Conservation (phyloP, 306 rosid species). For the Geum urbanum region DNA sequence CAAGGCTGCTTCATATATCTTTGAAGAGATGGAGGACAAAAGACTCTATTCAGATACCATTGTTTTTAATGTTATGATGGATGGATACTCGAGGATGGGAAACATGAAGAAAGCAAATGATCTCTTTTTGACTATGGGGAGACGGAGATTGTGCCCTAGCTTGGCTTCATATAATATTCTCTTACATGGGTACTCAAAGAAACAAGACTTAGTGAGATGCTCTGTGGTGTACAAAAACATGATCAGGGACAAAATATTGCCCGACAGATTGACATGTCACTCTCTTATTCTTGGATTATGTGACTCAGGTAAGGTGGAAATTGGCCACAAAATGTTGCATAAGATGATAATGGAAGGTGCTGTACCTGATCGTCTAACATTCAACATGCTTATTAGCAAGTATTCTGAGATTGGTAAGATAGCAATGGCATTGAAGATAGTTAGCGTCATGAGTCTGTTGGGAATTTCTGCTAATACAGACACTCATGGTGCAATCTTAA, state of each 20-base stretch:
- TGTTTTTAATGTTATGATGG: constrained; percentile 47
- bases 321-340: constrained; percentile 59
- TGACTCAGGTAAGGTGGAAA: constrained; percentile 46
- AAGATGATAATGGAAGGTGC: constrained; percentile 44
- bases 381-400: constrained; percentile 57
- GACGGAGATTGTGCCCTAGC: constrained; percentile 39
- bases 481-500: constrained; percentile 46
- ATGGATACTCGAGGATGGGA: constrained; percentile 64
- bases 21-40: constrained; percentile 58
- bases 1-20: constrained; percentile 52
- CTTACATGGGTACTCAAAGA: constrained; percentile 64
- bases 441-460: constrained; percentile 38
- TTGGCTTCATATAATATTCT: constrained; percentile 66
- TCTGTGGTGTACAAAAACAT: constrained; percentile 39
- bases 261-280: constrained; percentile 58
- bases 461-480: constrained; percentile 40
- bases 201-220: constrained; percentile 36
- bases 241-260: constrained; percentile 37
- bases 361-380: constrained; percentile 43
- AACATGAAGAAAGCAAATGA: constrained; percentile 35
- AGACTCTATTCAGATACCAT: constrained; percentile 53
- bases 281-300: constrained; percentile 62
- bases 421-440: constrained; percentile 45
- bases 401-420: constrained; percentile 49
- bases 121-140: constrained; percentile 50